A percentile compares a stretch with the other conserved stretches of the same genome.
Conservation (phyloP, 805 yeast species). For the Lachancea fermentati region DNA sequence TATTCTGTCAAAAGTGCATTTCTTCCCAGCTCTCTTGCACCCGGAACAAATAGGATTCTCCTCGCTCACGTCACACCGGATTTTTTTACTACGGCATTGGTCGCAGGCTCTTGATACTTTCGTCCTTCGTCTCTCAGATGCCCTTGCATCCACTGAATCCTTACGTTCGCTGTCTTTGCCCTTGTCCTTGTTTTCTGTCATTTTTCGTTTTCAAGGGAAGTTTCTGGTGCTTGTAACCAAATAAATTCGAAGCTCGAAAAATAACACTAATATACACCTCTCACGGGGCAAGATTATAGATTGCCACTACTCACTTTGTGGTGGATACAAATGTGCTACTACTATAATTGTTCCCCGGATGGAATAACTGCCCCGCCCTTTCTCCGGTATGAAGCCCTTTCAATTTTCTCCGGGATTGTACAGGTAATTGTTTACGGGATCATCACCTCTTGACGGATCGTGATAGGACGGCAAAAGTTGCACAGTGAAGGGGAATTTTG, state of each 20-base stretch:
- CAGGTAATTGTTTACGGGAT: not conserved
- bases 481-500: too few species aligned
- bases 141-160: not conserved
- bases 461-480: not conserved
- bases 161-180: not conserved
- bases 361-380: not conserved
- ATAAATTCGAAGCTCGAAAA: not conserved
- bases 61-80: slow-evolving; percentile 60
- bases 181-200: not conserved
- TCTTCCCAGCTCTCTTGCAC: slow-evolving; percentile 54
- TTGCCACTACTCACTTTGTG: too few species aligned
- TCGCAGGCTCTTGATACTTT: slow-evolving; percentile 82
- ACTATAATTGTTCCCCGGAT: not conserved
- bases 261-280: not conserved
- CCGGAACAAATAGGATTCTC: slow-evolving; percentile 55
- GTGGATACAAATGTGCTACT: not conserved
- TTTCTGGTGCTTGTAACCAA: not conserved
- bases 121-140: slow-evolving; percentile 45
- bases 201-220: not conserved
- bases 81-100: slow-evolving; percentile 68
- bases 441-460: not conserved
- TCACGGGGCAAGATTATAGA: too few species aligned
- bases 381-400: not conserved
- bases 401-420: not conserved
- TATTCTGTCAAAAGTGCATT: slow-evolving; percentile 61